Evolutionary conservation across 2,329 filamentous ascomycete species (phyloP), one percentile per base, ranked within the genome.

Genomic region (Colletotrichum noveboracense): DNA sequence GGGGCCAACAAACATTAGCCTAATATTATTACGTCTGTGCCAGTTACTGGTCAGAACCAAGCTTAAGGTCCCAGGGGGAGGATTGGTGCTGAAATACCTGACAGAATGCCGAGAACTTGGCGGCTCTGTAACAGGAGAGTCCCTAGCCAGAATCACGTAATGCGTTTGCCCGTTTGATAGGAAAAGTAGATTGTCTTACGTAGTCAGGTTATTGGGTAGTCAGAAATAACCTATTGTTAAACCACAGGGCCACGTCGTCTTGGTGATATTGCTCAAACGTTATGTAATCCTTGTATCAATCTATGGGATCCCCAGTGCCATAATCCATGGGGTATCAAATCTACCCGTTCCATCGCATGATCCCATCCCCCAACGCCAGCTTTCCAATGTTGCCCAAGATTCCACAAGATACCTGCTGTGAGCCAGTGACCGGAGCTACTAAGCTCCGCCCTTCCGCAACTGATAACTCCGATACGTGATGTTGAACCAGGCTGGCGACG

Each of bases 21-120:
- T 65, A 65, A 74, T 74, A 68, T 65, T 69, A 69, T 69, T 74
- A 65, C 58, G 24, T 69, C 64, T 60, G 64, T 52, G 26, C 36
- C 43, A 64, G n/a, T 24, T 58, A 13, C 60, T 71, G 52, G 71
- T 28, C 60, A 36, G 36, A 48, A 26, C 32, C 18, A 66, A 48
- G 32, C 34, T n/a, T 5, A 36, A 16, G 34, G 18, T 12, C n/a
- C 26, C 28, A 10, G 18, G 26, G 14, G 18, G 34, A 43, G 32
- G 36, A 7, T 56, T 16, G 21, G 18, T 38, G 30, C 21, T 36
- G 21, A 9, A 16, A 26, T 32, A 6, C 24, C 34, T 18, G 14
- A 43, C 14, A 24, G 60, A 48, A 9, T 56, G n/a, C 9, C 55
- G 18, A 67, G 56, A 32, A 64, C 62, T 30, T 36, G 21, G 55